Percentiles rank a stretch among this genome's conserved stretches.
Conservation (phyloP, 768 basidiomycete genomes). For the Lactarius evosmus region DNA sequence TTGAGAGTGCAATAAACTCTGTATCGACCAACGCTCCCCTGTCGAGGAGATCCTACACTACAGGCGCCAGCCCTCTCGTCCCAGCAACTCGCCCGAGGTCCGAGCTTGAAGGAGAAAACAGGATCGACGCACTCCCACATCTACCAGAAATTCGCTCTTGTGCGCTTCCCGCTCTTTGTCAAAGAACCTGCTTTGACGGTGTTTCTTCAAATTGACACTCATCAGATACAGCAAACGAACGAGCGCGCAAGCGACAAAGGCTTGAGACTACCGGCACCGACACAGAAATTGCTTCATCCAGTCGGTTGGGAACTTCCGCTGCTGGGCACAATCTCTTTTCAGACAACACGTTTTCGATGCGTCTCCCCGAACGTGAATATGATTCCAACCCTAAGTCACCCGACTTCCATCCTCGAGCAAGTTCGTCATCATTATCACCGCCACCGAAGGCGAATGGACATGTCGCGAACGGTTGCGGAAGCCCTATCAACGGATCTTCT, state of each 20-base stretch:
- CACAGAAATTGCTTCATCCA: conserved; percentile 38
- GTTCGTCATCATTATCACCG: conserved; percentile 20
- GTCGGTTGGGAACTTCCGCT: conserved; percentile 29
- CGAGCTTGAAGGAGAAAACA: conserved; percentile 28
- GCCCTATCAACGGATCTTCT: conserved; percentile 40
- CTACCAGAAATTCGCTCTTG: conserved; percentile 13
- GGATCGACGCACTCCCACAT: conserved; percentile 20
- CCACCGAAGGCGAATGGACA: conserved; percentile 25
- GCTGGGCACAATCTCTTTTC: conserved; percentile 29
- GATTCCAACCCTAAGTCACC: conserved; percentile 23
- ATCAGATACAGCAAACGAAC: conserved; percentile 26
- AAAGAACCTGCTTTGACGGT: background rate
- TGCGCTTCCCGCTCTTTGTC: conserved; percentile 13
- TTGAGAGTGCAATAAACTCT: conserved; percentile 22
- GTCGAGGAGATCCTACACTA: conserved; percentile 18
- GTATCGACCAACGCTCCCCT: conserved; percentile 8
- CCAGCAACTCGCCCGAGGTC: conserved; percentile 28
- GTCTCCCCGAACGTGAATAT: conserved; percentile 25
- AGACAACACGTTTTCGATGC: conserved; percentile 25
- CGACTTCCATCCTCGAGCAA: conserved; percentile 17
- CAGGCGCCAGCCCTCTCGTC: conserved; percentile 23
- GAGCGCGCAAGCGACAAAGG: conserved; percentile 69
- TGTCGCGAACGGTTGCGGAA: conserved; percentile 37
- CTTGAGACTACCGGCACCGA: conserved; percentile 42
- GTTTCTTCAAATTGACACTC: conserved; percentile 3